These are phyloP conservation scores for Thalassiosira livingstoniorum DNA, from an alignment of 352 stramenopile genomes.

Conservation along the genomic window DNA sequence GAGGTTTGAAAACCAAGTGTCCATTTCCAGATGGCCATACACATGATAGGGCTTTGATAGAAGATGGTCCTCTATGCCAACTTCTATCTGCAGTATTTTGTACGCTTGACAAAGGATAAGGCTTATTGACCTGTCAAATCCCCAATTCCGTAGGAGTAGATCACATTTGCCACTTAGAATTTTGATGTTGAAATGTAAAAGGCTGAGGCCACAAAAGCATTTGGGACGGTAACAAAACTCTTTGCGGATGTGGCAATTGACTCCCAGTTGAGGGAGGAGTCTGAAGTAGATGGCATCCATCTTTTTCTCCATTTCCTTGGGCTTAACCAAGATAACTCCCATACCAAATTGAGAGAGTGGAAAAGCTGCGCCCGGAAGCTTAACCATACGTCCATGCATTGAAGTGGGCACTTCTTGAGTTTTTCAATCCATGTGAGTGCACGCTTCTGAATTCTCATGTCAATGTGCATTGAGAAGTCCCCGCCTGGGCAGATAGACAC, in stretches of 20 bases:
- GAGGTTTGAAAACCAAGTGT: too few species aligned
- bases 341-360: too few species aligned
- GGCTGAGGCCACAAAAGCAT: conserved; percentile 20
- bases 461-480: not conserved
- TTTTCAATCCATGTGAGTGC: conserved; percentile 5
- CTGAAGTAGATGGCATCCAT: conserved; percentile 21
- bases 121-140: not conserved
- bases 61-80: not conserved
- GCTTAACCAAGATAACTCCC: too few species aligned
- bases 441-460: not conserved
- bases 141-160: conserved; percentile 8
- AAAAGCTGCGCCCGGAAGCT: too few species aligned
- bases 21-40: not conserved
- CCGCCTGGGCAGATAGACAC: not conserved
- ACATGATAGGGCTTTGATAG: not conserved
- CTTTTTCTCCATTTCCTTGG: not conserved
- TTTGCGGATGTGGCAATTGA: conserved; percentile 35
- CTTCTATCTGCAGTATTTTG: conserved; percentile 18
- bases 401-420: too few species aligned
- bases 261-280: not conserved
- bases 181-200: conserved; percentile 23
- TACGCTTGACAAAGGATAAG: not conserved
- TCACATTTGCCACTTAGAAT: conserved; percentile 3
- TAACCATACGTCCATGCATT: too few species aligned
- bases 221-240: conserved; percentile 4